Percentiles rank a stretch among this genome's conserved stretches.
Conservation (phyloP, 805 yeast species). For the Henningerozyma blattae region DNA sequence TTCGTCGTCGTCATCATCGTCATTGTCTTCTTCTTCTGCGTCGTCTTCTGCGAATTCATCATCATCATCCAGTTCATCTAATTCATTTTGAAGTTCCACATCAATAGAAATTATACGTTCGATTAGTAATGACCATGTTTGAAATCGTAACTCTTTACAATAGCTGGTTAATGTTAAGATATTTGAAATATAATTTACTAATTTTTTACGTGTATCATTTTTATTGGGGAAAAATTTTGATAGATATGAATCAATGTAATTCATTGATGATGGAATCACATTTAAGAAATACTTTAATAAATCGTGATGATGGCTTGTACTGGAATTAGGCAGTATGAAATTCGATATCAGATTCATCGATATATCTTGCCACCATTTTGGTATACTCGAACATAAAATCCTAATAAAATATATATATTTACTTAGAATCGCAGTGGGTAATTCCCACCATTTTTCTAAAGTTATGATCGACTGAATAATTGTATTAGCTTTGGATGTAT, state of each 20-base stretch:
- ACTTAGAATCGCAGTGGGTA: constrained; percentile 32
- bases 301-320: constrained; percentile 45
- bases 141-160: constrained; percentile 62
- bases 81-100: constrained; percentile 80
- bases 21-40: constrained; percentile 24
- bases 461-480: constrained; percentile 52
- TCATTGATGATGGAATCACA: constrained; percentile 72
- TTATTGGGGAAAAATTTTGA: constrained; percentile 70
- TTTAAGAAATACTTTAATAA: constrained; percentile 52
- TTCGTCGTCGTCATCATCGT: constrained; percentile 20
- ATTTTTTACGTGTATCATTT: constrained; percentile 39
- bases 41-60: constrained; percentile 42
- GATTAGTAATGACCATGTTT: constrained; percentile 68
- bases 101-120: constrained; percentile 79
- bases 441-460: constrained; percentile 47
- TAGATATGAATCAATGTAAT: constrained; percentile 46
- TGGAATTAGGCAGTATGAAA: constrained; percentile 30
- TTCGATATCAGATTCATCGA: constrained; percentile 53
- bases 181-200: constrained; percentile 56
- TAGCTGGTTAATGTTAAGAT: constrained; percentile 48
- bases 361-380: constrained; percentile 86
- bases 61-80: constrained; percentile 75
- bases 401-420: constrained; percentile 60
- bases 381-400: constrained; percentile 72
- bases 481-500: constrained; percentile 34